Base-by-base conservation (phyloP, 176 grass and related monocot genomes). In the Lolium multiflorum region DNA sequence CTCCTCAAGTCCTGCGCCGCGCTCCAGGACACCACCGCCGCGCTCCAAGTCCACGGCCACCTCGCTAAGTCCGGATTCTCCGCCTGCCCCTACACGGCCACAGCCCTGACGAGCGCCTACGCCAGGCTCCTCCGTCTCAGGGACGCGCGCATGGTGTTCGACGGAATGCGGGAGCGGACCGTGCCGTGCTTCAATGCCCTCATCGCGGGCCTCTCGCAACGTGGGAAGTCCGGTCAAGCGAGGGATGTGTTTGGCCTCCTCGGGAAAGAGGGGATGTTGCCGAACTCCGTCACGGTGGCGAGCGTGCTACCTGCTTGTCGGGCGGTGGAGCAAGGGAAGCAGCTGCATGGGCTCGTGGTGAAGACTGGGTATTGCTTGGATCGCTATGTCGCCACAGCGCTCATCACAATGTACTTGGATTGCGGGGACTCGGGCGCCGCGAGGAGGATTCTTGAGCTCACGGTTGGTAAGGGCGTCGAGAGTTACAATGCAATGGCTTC, bases 401-500 rank as follows among this genome's bases (percentile, higher is more conserved):
- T 87, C 25, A 37, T 80, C 63, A 91, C 76, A 6, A 87, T 91
- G 89, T 84, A 81, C 81, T 75, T 39, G n/a, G 78, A 80, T 63
- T 61, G 24, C 28, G 54, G 67, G 7, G 66, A 80, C 43, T 60
- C 64, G 11, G 52, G 56, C 22, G 78, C 41, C 1, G 84, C 84
- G 18, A 59, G 54, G 35, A 80, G 7, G 85, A 68, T 87, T 58
- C 78, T 91, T 79, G 49, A 68, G 13, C 1, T 71, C 67, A 71
- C 76, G 9, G 22, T 35, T 49, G 25, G 84, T 38, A 91, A 88
- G 81, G 78, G 72, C 35, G 70, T 81, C 7, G 60, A 83, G 78
- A 88, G 71, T 67, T 91, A 72, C 78, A 88, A 85, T 65, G 86
- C 89, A 41, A 88, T 91, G 89, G 65, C 79, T 81, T 88, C 89